Percentiles rank a stretch among this genome's conserved stretches.
Conservation (phyloP, 495 filamentous ascomycete species). For the Penicillium coffeae region DNA sequence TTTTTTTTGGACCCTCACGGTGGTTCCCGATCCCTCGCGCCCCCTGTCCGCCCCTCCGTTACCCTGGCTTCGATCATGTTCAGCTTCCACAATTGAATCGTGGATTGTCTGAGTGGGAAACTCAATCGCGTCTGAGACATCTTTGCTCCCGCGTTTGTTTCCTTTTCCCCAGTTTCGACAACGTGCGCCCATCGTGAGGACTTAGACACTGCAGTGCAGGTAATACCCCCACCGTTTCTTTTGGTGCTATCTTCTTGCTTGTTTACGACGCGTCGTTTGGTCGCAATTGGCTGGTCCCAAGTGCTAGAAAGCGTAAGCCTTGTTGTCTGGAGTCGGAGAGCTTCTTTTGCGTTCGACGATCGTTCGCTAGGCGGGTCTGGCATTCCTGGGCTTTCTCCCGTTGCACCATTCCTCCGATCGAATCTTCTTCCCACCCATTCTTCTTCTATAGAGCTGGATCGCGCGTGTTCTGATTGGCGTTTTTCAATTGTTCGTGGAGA, state of each 20-base stretch:
- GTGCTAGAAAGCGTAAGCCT: background rate
- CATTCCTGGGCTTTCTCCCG: constrained; percentile 12
- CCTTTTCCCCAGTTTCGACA: constrained; percentile 11
- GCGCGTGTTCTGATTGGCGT: constrained; percentile 22
- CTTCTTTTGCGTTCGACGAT: background rate
- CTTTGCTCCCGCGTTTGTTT: constrained; percentile 56
- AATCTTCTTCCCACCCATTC: constrained; percentile 45
- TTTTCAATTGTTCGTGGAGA: constrained; percentile 10
- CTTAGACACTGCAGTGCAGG: constrained; percentile 39
- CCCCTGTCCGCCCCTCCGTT: constrained; percentile 60
- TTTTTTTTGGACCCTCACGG: constrained; percentile 38
- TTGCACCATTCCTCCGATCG: constrained; percentile 51
- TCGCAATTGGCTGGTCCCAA: background rate
- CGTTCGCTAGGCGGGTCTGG: constrained; percentile 1
- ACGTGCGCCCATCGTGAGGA: constrained; percentile 23
- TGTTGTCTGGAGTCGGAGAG: background rate
- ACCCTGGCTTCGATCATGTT: constrained; percentile 63
- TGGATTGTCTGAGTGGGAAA: constrained; percentile 55
- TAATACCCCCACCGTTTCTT: constrained; percentile 17
- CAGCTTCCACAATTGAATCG: constrained; percentile 50
- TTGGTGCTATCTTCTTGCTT: background rate
- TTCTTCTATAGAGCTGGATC: constrained; percentile 9
- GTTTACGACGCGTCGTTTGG: constrained; percentile 27
- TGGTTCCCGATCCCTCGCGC: constrained; percentile 43
- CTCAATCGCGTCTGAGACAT: constrained; percentile 53